Conservation (phyloP, 208 protist genomes). For the Acanthamoeba healyi region DNA sequence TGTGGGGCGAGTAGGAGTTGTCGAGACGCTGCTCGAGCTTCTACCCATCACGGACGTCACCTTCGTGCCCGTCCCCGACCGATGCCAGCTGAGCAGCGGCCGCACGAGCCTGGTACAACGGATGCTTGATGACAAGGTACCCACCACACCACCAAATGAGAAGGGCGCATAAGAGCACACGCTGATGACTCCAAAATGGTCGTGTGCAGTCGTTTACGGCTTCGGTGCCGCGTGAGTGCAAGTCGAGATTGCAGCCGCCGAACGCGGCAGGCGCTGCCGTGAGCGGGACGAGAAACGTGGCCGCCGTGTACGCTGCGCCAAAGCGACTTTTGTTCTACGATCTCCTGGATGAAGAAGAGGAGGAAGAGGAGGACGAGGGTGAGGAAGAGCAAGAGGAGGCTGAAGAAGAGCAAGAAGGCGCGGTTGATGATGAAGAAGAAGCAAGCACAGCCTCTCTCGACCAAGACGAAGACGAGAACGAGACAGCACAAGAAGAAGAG, state of each 20-base stretch:
- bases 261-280: not conserved
- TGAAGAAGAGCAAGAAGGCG: conserved; percentile 2
- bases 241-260: conserved; percentile 1
- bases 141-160: not conserved
- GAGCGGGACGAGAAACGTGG: conserved; percentile 18
- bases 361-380: conserved; percentile 17
- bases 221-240: not conserved
- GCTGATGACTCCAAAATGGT: not conserved
- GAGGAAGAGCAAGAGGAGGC: not conserved
- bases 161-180: not conserved
- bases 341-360: conserved; percentile 40
- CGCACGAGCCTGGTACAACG: conserved; percentile 13
- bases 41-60: not conserved
- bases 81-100: not conserved
- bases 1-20: not conserved
- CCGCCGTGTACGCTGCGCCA: conserved; percentile 30
- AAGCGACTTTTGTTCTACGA: conserved; percentile 64
- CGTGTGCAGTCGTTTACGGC: not conserved
- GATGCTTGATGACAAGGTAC: conserved; percentile 51
- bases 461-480: not conserved
- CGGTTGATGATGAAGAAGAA: not conserved
- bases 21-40: not conserved
- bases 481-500: not conserved
- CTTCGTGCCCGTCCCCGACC: conserved; percentile 1
- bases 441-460: no score